Evolutionary conservation across 2,329 filamentous ascomycete genomes (phyloP), one percentile per base, ranked within the genome.

Genomic region (Tolypocladium endophyticum): DNA sequence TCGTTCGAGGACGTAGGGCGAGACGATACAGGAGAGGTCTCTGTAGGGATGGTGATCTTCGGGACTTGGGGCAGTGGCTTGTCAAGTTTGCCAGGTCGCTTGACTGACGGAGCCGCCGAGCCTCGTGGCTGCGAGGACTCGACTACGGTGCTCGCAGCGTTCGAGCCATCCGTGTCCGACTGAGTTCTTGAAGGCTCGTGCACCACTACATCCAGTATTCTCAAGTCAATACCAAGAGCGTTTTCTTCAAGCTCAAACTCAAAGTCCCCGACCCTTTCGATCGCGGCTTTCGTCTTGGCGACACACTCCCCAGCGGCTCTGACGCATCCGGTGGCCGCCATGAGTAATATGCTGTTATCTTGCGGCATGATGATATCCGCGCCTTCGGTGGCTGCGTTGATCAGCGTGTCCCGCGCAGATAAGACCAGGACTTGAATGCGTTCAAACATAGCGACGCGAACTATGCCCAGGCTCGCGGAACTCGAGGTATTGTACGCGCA

Each of bases 261-360:
- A 64, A 96, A 96, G 72, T 96, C 92, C 25, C 92, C 92, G 63
- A 94, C 91, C 62, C 88, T 83, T 73, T 96, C 92, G 60, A 99
- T 88, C 53, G 95, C 86, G 70, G 85, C 81, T 67, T 91, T 91
- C 14, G 92, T 88, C 74, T 92, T 93, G 8, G 89, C 87, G 25
- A 96, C 89, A 72, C 93, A 97, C 66, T 96, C 92, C 47, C 93
- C 93, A 53, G 92, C 92, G 28, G 90, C 89, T 65, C 91, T 87
- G 33, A 99, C 92, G 70, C 92, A 97, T 61, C 85, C 86, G 8
- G 92, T 96, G 11, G 92, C 92, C 25, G 91, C 90, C 62, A 83
- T 80, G 38, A 94, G 82, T 47, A 96, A 80, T 35, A 86, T 81
- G 64, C 84, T 86, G 64, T 90, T 91, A 68, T 93, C 87, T 62